Percentiles rank a stretch among this genome's conserved stretches.
Evolutionary conservation across 1,284 basidiomycete species (phyloP).

Genomic region (Fomes fomentarius): DNA sequence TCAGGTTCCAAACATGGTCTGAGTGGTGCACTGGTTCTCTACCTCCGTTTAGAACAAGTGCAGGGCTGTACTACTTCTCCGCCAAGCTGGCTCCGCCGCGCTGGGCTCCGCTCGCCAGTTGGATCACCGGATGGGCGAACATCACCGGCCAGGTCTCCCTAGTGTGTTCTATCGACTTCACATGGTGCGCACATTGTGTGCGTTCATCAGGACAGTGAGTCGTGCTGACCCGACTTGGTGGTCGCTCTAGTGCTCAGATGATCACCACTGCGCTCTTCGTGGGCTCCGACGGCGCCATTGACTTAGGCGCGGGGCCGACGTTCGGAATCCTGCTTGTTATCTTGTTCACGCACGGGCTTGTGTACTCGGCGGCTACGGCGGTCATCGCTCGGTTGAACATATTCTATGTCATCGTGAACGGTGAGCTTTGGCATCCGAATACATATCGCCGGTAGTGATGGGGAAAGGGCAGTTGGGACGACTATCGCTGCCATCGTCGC

Average conservation of each 20-base stretch:
- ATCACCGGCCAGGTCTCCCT: conserved; percentile 64
- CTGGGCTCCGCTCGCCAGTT: conserved; percentile 67
- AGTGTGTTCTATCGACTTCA: conserved; percentile 77
- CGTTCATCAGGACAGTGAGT: no score
- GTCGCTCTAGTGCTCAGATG: conserved; percentile 61
- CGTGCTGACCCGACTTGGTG: no score
- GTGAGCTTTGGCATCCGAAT: no score
- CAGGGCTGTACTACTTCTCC: conserved; percentile 77
- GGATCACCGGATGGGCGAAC: conserved; percentile 76
- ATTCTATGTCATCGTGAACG: conserved; percentile 66
- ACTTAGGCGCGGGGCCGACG: conserved; percentile 61
- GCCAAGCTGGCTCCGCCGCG: conserved; percentile 67
- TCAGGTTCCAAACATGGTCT: background rate
- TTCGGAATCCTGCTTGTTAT: conserved; percentile 69
- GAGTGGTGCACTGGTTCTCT: background rate
- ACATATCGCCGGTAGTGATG: no score
- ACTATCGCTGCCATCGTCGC: conserved; percentile 63
- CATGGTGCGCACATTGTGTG: conserved; percentile 54
- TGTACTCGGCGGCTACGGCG: conserved; percentile 71
- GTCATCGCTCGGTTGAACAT: conserved; percentile 70
- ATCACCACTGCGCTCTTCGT: conserved; percentile 73
- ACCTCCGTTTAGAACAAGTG: conserved; percentile 39
- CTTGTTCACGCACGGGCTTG: conserved; percentile 62
- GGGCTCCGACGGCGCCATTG: conserved; percentile 52
- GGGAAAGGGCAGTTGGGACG: conserved; percentile 28